Evolutionary conservation across 1,284 basidiomycete genomes (phyloP), one percentile per base, ranked within the genome.

Genomic region (Phylloporus gajari): DNA sequence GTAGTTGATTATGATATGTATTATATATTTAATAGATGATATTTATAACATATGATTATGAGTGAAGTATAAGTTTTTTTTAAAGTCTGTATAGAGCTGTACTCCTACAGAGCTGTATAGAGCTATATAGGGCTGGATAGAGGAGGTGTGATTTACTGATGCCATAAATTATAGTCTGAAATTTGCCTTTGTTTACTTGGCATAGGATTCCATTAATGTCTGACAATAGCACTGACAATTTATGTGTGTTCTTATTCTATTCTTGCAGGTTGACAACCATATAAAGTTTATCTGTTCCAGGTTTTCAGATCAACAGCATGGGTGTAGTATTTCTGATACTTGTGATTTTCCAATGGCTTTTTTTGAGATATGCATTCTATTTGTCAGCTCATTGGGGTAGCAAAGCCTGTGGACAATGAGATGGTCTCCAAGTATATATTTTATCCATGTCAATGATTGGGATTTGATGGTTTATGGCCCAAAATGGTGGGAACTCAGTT

Each of bases 281-380:
- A 0, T 74, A 65, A 0, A 81, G 72, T 15, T 75, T 73, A 32
- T 76, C 71, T 3, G 46, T 56, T 4, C 72, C 75, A 5, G 75
- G 58, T 64, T 84, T 85, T 0, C 68, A 62, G 1, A 85, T 79
- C 0, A 84, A 71, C 4, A 86, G 53, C 83, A 85, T 85, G 0
- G 84, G 84, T 0, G 81, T 72, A 0, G 81, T 82, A 62, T 85
- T 85, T 0, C 70, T 63, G 0, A 75, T 71, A 1, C 75, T 80
- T 0, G 75, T 76, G 0, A 84, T 63, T 44, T 75, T 69, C 85
- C 83, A 86, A 0, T 76, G 70, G 0, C 80, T 80, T 1, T 77
- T 74, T 12, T 68, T 40, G 0, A 84, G 27, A 68, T 84, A 85
- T 0, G 77, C 75, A 8, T 78, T 70, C 0, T 71, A 44, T 38